These are phyloP conservation scores for Gentiana dahurica DNA, from an alignment of 257 asterid species.

Conservation along the genomic window DNA sequence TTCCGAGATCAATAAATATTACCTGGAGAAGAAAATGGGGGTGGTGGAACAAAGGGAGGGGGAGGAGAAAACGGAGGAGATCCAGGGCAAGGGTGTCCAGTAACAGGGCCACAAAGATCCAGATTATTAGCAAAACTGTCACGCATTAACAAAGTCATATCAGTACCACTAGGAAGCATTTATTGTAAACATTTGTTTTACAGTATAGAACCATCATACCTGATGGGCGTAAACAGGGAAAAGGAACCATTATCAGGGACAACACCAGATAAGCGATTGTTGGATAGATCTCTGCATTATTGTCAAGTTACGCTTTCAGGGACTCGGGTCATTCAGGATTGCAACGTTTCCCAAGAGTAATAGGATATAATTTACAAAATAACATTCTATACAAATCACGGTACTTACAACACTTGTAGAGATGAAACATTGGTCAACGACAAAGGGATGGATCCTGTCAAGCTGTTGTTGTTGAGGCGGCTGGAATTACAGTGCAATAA, in stretches of 20 bases:
- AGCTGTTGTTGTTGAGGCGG: constrained; percentile 89
- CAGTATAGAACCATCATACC: constrained; percentile 32
- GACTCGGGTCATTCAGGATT: neutral
- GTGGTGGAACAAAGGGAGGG: constrained; percentile 90
- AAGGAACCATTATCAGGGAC: constrained; percentile 98
- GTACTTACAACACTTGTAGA: constrained; percentile 89
- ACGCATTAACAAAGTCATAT: constrained; percentile 10
- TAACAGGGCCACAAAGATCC: constrained; percentile 91
- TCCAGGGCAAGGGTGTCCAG: constrained; percentile 97
- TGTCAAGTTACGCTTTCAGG: constrained; percentile 7
- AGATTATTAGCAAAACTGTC: constrained; percentile 90
- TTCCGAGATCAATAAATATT: constrained; percentile 10
- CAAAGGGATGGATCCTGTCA: constrained; percentile 71
- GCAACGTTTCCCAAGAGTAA: neutral
- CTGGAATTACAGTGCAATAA: constrained; percentile 27
- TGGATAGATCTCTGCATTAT: constrained; percentile 75
- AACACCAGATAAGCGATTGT: constrained; percentile 74
- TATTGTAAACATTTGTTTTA: constrained; percentile 3
- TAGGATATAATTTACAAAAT: neutral
- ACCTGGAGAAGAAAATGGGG: constrained; percentile 84
- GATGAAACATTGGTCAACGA: constrained; percentile 73
- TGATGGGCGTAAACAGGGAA: constrained; percentile 90
- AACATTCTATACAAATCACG: constrained; percentile 8
- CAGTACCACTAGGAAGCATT: constrained; percentile 11
- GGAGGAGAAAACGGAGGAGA: constrained; percentile 99